Evolutionary conservation across 768 basidiomycete genomes (phyloP), one percentile per base, ranked within the genome.

Genomic region (Sporobolomyces roseus): DNA sequence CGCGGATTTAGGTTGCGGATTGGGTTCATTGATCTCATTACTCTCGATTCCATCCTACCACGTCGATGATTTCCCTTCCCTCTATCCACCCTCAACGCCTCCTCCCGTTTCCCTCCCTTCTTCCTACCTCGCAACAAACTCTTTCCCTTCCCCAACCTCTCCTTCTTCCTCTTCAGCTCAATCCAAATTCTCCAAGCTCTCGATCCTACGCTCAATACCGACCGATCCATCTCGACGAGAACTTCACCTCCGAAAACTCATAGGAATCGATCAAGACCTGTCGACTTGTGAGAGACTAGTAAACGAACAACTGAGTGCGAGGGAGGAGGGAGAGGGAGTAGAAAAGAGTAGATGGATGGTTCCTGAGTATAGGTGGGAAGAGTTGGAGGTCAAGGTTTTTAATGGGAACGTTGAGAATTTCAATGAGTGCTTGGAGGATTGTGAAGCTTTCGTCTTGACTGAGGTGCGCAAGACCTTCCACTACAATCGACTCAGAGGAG

Each of bases 1-100:
- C 10, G 80, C 91, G 54, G 91, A 93, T 74, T 81, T 91, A 32
- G 91, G 91, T 6, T 93, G 91, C 73, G 91, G 91, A 46, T 86
- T 89, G 78, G 91, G 91, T 27, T 81, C 85, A 45, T 82, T 93
- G 12, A 83, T 93, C 19, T 77, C 81, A 0, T 83, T 85, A 14
- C 84, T 93, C 16, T 84, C 84, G 71, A 86, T 88, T 74, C 87
- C 91, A 0, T 85, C 90, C 2, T 86, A 87, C 1, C 88, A 88
- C 84, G 83, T 87, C 30, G 70, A 80, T n/a, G 72, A 49, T 77
- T 84, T 76, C 1, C 63, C 50, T 1, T n/a, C 55, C 14, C 45
- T 41, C 17, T 62, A 55, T 35, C 46, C 50, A 1, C 61, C 50
- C 9, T 82, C 3, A 80, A 81, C 29, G 51, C n/a, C 33, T 35